Percentiles rank a stretch among this genome's conserved stretches.
Conservation (phyloP, 495 filamentous ascomycete genomes). For the Pyrenopolyporus hunteri region DNA sequence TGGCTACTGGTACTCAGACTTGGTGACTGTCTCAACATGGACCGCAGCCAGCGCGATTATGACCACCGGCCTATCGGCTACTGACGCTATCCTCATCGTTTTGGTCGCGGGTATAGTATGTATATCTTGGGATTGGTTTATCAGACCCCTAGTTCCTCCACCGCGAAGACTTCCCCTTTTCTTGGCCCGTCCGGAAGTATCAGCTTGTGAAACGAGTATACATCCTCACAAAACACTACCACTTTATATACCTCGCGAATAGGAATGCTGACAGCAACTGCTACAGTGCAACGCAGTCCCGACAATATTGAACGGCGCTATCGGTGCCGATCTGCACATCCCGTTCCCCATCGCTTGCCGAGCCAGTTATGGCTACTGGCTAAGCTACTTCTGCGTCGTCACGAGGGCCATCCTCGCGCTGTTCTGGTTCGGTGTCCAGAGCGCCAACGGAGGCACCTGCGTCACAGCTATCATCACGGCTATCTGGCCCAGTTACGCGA, state of each 20-base stretch:
- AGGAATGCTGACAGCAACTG: not conserved
- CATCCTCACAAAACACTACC: not conserved
- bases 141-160: not conserved
- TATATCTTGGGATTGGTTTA: not conserved
- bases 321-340: constrained; percentile 65
- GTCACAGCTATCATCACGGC: constrained; percentile 70
- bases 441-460: constrained; percentile 66
- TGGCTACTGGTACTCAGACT: constrained; percentile 44
- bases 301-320: constrained; percentile 66
- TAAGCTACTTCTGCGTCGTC: constrained; percentile 67
- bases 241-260: not conserved
- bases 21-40: constrained; percentile 43
- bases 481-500: constrained; percentile 67
- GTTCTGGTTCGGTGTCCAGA: constrained; percentile 76
- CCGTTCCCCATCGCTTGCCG: constrained; percentile 70
- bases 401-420: constrained; percentile 67
- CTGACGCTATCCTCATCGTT: constrained; percentile 37
- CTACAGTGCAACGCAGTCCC: constrained; percentile 53
- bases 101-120: constrained; percentile 38
- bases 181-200: not conserved
- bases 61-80: constrained; percentile 39
- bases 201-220: not conserved
- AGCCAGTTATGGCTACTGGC: constrained; percentile 71
- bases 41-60: constrained; percentile 37
- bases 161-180: too few species aligned